phyloP scores from a whole-genome alignment of 306 rosid genomes.

The cucumber (Cucumis sativus) region Cucumber_9930_V3 NC_026655.2:1765001-1765500 shows the following conservation, averaged over 20 bases:
- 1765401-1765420: not conserved
- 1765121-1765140: no score
- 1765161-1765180: no score
- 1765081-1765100: not conserved
- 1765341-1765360: not conserved
- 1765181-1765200: no score
- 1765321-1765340: not conserved
- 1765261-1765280: no score
- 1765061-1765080: not conserved
- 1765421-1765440: not conserved
- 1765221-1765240: no score
- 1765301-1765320: not conserved
- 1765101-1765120: no score
- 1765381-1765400: not conserved
- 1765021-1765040: not conserved
- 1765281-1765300: no score
- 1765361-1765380: not conserved
- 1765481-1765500: constrained; percentile 68
- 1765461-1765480: constrained; percentile 65
- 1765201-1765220: no score
- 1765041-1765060: not conserved
- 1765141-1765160: no score
- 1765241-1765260: no score
- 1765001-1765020: not conserved
- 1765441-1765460: not conserved